Base-by-base conservation (phyloP, 2,329 filamentous ascomycete genomes). In the Penicillium sclerotigenum region DNA sequence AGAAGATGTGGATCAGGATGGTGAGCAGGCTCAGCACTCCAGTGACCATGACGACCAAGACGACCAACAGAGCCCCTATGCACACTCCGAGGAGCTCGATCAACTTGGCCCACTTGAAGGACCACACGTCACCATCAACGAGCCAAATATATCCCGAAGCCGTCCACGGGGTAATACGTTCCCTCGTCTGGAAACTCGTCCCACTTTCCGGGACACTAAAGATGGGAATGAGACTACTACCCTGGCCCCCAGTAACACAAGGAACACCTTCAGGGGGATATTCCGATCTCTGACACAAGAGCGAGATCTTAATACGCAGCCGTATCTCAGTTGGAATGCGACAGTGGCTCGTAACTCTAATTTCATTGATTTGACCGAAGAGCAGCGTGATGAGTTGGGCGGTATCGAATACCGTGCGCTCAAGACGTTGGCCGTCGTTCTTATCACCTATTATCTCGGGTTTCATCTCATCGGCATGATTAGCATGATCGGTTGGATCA, bases 361-460 rank as follows among this genome's bases (percentile, higher is more conserved):
- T 36, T 99, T 97, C 68, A 82, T 94, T 13, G 90, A 92, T 63
- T 75, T 99, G 61, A 90, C 88, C 0, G 88, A 96, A 63, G 91
- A 94, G 61, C 91, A 99, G 74, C 85, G 94, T 62, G 92, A 99
- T 70, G 94, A 99, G 73, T 78, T 99, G 2, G 94, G 94, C 11
- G 94, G 94, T 20, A 96, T 99, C 60, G 94, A 99, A 72, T 99
- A 99, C 69, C 87, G 94, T 6, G 90, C 93, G 0, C 73, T 99
- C 58, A 95, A 96, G 72, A 90, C 91, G 2, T 77, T 99, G 46
- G 89, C 90, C 1, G 71, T 90, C 28, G 86, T 97, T 29, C 78
- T 97, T 20, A 81, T 89, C 3, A 78, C 77, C 8, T 99, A 97
- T 73, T 97, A 89, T 68, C 83, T 91, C 70, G 87, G 88, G 0